Evolutionary conservation across 257 asterid species (phyloP), one percentile per base, ranked within the genome.

Genomic region (Buddleja alternifolia): DNA sequence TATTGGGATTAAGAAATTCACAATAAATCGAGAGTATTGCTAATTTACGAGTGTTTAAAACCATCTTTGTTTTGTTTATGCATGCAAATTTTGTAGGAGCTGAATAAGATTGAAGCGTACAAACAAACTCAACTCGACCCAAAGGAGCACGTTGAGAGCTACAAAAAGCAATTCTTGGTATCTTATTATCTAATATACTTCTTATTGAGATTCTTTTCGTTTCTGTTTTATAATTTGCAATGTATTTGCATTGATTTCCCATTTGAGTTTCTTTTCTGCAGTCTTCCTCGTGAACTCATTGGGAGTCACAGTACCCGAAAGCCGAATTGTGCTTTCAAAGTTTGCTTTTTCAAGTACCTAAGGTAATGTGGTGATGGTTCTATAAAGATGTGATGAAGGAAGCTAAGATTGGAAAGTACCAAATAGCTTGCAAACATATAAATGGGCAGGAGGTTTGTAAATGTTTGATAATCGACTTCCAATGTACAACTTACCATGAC

Each of bases 101-200:
- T 88, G 78, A 91, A 88, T 90, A 89, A 83, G 74, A 91, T 86
- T 3, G 95, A 91, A 67, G 96, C 73, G 34, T 88, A 91, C 78
- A 82, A 44, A 58, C 88, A 77, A 73, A 88, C 97, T 45, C 67
- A 78, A 73, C 70, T 77, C 23, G 91, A 88, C 63, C 80, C 88
- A 11, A 80, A 83, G 86, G 88, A 83, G 83, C 75, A 75, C 16
- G 75, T 88, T 11, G 95, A 88, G 71, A 74, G 73, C 83, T 88
- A 80, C 81, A 86, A 60, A 59, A 88, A 20, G 44, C 89, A 83
- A 57, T 91, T 86, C 77, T 50, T 44, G 88, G 91, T 84, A 85
- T 45, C 34, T 24, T 41, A 50, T 24, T 17, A 10, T 58, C 40
- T 51, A n/a, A 3, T 36, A 16, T 29, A 20, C 19, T 57, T 53